Evolutionary conservation across 176 grass and related monocot species (phyloP).

Genomic region (Avena insularis): DNA sequence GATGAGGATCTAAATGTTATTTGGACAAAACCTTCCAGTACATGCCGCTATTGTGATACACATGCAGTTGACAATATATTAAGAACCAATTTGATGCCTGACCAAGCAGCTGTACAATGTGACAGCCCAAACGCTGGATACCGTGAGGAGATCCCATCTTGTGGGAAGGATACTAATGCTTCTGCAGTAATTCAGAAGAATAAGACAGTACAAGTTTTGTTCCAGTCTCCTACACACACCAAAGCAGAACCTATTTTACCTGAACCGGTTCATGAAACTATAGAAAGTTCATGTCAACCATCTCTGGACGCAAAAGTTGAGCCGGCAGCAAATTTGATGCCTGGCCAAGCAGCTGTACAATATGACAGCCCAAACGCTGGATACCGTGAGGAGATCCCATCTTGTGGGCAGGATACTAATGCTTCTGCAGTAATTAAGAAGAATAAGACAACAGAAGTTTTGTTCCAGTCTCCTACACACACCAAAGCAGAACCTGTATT

Average conservation of each 20-base stretch:
- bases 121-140: conserved; percentile 7
- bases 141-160: conserved; percentile 24
- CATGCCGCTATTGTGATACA: conserved; percentile 4
- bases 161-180: conserved; percentile 29
- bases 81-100: conserved; percentile 3
- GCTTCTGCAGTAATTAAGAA: conserved; percentile 1
- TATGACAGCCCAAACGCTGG: conserved; percentile 14
- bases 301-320: conserved; percentile 22
- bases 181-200: conserved; percentile 14
- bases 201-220: not conserved
- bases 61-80: conserved; percentile 7
- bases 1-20: conserved; percentile 43
- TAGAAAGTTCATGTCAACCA: conserved; percentile 13
- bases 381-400: conserved; percentile 27
- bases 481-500: conserved; percentile 8
- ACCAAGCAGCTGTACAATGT: conserved; percentile 32
- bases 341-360: conserved; percentile 33
- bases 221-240: conserved; percentile 18
- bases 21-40: not conserved
- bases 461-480: conserved; percentile 18
- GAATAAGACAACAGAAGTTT: conserved; percentile 10
- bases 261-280: conserved; percentile 6
- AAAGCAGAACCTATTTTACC: conserved; percentile 1
- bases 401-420: conserved; percentile 29
- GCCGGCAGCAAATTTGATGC: conserved; percentile 15